Evolutionary conservation across 2,329 filamentous ascomycete species (phyloP).

Genomic region (Aspergillus nomiae): DNA sequence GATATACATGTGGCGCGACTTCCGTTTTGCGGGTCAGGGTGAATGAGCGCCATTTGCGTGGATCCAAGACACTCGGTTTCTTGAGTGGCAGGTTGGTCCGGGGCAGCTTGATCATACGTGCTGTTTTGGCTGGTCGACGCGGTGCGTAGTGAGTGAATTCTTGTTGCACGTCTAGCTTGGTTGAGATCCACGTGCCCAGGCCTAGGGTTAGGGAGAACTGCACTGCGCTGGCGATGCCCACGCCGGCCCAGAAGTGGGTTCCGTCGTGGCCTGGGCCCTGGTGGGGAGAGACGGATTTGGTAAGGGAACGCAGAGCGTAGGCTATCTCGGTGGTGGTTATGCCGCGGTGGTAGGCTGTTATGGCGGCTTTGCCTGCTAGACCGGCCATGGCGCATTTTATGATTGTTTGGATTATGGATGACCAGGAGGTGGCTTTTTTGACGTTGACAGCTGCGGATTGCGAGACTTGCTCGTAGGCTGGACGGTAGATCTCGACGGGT

Average conservation of each 20-base stretch:
- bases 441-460: constrained; percentile 21
- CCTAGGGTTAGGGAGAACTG: constrained; percentile 23
- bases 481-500: constrained; percentile 21
- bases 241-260: constrained; percentile 22
- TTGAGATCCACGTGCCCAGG: constrained; percentile 20
- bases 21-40: constrained; percentile 34
- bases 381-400: constrained; percentile 12
- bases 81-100: constrained; percentile 26
- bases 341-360: constrained; percentile 6
- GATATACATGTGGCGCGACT: constrained; percentile 35
- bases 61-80: constrained; percentile 38
- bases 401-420: not conserved
- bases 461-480: constrained; percentile 22
- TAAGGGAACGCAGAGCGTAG: not conserved
- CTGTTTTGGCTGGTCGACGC: constrained; percentile 43
- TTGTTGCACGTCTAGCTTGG: constrained; percentile 27
- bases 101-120: constrained; percentile 24
- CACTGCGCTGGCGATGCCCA: constrained; percentile 22
- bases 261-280: not conserved
- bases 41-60: constrained; percentile 48
- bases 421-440: constrained; percentile 7
- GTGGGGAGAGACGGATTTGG: not conserved
- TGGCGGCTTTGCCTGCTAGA: constrained; percentile 5
- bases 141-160: constrained; percentile 32
- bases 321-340: not conserved